phyloP scores from a whole-genome alignment of 345 rosid genomes.

The Salix caprea region DNA sequence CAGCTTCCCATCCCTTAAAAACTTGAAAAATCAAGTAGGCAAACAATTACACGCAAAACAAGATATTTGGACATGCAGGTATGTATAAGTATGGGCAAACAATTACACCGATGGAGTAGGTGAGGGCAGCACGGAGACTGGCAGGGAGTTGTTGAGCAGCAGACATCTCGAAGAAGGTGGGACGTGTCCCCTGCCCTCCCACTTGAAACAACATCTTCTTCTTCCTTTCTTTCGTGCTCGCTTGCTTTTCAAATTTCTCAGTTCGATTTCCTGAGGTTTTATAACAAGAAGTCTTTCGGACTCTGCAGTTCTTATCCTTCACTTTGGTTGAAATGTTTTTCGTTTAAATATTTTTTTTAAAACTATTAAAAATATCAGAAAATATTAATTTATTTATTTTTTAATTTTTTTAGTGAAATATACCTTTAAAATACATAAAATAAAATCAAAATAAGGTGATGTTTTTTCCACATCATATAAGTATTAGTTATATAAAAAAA shows the following conservation, averaged over 20 bases:
- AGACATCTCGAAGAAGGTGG: conserved; percentile 99
- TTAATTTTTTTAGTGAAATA: no score
- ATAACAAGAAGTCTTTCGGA: background rate
- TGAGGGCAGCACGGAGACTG: conserved; percentile 93
- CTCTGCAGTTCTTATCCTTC: background rate
- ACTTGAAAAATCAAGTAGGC: background rate
- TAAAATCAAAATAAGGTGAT: no score
- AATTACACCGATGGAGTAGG: conserved; percentile 86
- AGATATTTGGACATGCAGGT: background rate
- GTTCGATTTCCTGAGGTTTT: background rate
- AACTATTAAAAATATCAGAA: no score
- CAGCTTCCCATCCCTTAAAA: background rate
- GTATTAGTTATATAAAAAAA: no score
- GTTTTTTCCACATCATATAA: no score
- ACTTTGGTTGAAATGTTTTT: background rate
- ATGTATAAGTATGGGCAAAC: background rate
- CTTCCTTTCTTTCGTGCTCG: background rate
- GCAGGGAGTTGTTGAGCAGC: conserved; percentile 99
- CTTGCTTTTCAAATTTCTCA: background rate
- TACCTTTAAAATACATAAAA: no score
- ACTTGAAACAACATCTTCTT: conserved; percentile 89
- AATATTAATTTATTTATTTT: no score
- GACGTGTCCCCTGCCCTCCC: conserved; percentile 96
- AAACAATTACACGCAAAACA: background rate
- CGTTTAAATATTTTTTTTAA: no score